Conservation (phyloP, 176 grass and related monocot genomes). For the Oryza australiensis region DNA sequence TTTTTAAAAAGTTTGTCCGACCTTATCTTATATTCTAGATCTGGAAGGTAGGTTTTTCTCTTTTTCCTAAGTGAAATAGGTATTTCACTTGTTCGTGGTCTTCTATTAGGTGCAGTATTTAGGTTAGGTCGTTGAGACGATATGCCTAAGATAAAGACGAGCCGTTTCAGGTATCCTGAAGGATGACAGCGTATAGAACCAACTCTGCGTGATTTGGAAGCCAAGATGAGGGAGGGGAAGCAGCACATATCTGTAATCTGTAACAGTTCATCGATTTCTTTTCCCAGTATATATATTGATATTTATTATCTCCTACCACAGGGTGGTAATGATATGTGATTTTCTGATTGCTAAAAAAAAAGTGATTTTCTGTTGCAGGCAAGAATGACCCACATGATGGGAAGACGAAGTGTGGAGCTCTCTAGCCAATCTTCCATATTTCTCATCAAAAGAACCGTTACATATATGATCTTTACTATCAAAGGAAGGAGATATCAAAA, state of each 20-base stretch:
- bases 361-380: slow-evolving; percentile 41
- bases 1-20: too few relatives aligned
- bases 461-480: slow-evolving; percentile 88
- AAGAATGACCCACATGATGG: slow-evolving; percentile 94
- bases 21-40: too few relatives aligned
- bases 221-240: slow-evolving; percentile 96
- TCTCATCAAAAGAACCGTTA: slow-evolving; percentile 87
- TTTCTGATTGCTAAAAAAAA: background rate
- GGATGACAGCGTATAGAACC: slow-evolving; percentile 97
- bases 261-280: background rate
- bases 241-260: background rate
- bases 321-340: background rate
- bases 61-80: too few relatives aligned
- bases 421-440: slow-evolving; percentile 82
- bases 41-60: too few relatives aligned
- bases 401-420: slow-evolving; percentile 88
- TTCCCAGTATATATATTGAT: background rate
- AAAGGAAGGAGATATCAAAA: slow-evolving; percentile 89
- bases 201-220: slow-evolving; percentile 84
- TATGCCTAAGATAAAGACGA: slow-evolving; percentile 98
- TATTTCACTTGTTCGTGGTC: too few relatives aligned
- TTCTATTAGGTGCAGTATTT: too few relatives aligned
- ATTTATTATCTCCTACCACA: slow-evolving; percentile 1
- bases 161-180: slow-evolving; percentile 83
- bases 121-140: background rate